A percentile compares a stretch with the other conserved stretches of the same genome.
Conservation (phyloP, 805 yeast genomes). For the Kurtzmaniella cleridarum region DNA sequence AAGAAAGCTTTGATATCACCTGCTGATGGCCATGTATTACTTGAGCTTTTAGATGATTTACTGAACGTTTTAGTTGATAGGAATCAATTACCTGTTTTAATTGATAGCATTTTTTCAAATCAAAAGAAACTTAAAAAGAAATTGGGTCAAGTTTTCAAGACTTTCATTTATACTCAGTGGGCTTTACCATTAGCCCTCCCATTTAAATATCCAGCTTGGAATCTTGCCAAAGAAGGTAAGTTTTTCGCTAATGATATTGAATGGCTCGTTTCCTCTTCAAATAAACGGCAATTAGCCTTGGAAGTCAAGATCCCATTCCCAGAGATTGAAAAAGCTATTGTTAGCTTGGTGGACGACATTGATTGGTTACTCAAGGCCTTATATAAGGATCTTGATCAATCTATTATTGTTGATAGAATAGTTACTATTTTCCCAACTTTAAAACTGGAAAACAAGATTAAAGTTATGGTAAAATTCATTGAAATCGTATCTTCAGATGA, state of each 20-base stretch:
- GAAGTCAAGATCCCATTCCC: conserved; percentile 42
- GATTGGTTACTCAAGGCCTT: conserved; percentile 56
- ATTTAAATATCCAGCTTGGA: conserved; percentile 47
- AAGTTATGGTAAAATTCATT: conserved; percentile 43
- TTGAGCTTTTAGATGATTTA: conserved; percentile 23
- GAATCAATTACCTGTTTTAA: conserved; percentile 19
- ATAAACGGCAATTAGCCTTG: conserved; percentile 28
- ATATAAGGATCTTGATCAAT: conserved; percentile 13
- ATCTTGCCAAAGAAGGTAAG: conserved; percentile 10
- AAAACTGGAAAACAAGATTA: conserved; percentile 50
- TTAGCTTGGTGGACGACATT: conserved; percentile 50
- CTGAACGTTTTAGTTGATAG: conserved; percentile 27
- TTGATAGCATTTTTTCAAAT: conserved; percentile 35
- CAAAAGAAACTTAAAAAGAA: conserved; percentile 43
- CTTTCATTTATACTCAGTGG: conserved; percentile 71
- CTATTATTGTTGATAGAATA: conserved; percentile 15
- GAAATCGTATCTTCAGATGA: conserved; percentile 50
- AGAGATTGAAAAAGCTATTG: conserved; percentile 52
- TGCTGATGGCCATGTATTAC: conserved; percentile 49
- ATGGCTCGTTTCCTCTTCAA: too few species aligned
- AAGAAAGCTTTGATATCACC: conserved; percentile 57
- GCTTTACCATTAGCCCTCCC: conserved; percentile 28
- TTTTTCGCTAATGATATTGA: conserved; percentile 1
- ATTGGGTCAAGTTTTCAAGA: conserved; percentile 47
- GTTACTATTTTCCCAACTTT: conserved; percentile 51